Percentiles rank a stretch among this genome's conserved stretches.
Conservation (phyloP, 306 rosid genomes). For the Fragaria vesca region DNA sequence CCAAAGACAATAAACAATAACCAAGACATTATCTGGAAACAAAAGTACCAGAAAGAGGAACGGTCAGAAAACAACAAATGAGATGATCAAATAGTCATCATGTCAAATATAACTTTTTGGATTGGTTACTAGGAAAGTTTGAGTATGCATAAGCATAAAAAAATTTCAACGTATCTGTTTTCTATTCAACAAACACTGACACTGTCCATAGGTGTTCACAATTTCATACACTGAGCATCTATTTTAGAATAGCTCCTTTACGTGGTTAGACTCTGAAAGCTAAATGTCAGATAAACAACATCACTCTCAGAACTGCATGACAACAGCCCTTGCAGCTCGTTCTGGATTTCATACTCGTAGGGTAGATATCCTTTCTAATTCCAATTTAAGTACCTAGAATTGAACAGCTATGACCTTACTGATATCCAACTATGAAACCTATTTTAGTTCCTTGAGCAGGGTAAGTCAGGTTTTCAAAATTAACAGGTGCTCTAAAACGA, state of each 20-base stretch:
- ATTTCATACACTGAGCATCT: neutral
- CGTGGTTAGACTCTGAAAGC: neutral
- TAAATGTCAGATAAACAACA: neutral
- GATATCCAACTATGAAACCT: neutral
- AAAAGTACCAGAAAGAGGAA: neutral
- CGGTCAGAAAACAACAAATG: constrained; percentile 1
- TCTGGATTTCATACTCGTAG: neutral
- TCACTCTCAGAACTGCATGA: neutral
- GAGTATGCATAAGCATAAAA: neutral
- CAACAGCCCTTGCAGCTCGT: neutral
- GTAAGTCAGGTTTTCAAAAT: neutral
- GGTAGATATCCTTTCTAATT: neutral
- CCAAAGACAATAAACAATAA: neutral
- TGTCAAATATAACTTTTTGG: neutral
- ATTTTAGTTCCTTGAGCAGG: constrained; percentile 1
- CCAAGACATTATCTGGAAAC: neutral
- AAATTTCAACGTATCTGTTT: neutral
- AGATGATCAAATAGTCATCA: neutral
- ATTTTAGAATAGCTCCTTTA: neutral
- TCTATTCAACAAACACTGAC: neutral
- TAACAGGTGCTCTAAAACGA: neutral
- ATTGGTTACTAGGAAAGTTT: neutral
- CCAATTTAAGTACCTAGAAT: neutral
- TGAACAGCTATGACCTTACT: neutral
- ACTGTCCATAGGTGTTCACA: neutral